Base-by-base conservation (phyloP, 2,329 filamentous ascomycete species). In the Fusarium longipes region DNA sequence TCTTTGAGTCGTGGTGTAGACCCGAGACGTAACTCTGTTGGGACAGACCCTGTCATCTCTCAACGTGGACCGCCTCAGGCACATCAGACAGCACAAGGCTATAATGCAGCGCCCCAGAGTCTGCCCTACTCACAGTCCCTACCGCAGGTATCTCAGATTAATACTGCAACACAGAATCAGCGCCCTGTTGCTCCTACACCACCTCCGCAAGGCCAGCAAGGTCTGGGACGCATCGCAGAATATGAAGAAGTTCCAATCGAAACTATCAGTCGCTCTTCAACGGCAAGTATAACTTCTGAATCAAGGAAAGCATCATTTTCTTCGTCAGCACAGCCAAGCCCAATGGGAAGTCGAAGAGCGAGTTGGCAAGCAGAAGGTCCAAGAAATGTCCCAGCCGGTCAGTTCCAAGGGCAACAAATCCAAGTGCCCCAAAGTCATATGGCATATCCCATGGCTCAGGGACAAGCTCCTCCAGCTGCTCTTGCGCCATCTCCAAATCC, bases 221-320 rank as follows among this genome's bases (percentile, higher is more conserved):
- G 53, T n/a, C 53, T 75, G 1, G 58, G 54, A 5, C 66, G 72
- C 8, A 76, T 75, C 14, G 72, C 74, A 32, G 74, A 75, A 48
- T 63, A 71, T 4, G 70, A 74, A 3, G 72, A 74, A 44, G 57
- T 50, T 12, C n/a, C 60, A 4, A 42, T 57, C 17, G n/a, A 42
- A 24, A 54, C 60, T 4, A 57, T 60, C 11, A 71, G 67, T 18
- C 61, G 65, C 3, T 69, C 72, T 6, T 70, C 72, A 3, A 61
- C 71, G 2, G 35, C 55, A 24, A 71, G 57, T 32, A 45, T 63
- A 6, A 59, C 63, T 2, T 51, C 49, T 2, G 64, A 60, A 6
- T 62, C 67, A 9, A 50, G 66, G 25, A 63, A 63, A 6, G 65
- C 51, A 6, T 73, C 71, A 1, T 5, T 67, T 14, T 59, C 43